A percentile compares a stretch with the other conserved stretches of the same genome.
Evolutionary conservation across 2,329 filamentous ascomycete species (phyloP).

Genomic region (Sarocladiaceae sp.): DNA sequence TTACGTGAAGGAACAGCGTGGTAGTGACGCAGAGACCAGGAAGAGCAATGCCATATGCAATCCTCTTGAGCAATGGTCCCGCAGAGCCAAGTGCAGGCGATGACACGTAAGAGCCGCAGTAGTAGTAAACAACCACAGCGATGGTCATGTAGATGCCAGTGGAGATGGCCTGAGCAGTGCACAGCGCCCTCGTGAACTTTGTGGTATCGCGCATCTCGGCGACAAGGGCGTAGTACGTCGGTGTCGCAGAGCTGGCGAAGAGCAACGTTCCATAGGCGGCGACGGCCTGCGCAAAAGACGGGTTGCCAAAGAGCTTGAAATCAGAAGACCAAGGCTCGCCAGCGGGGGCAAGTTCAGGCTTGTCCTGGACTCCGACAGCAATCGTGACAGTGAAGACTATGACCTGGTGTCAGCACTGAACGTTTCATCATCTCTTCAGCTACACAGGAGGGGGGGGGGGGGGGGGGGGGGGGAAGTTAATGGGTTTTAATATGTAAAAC

Average conservation of each 20-base stretch:
- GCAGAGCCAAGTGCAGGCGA: slow-evolving; percentile 40
- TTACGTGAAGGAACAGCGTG: slow-evolving; percentile 22
- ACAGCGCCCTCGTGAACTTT: slow-evolving; percentile 20
- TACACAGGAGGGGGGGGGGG: not conserved
- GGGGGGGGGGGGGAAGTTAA: no score
- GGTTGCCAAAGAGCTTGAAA: slow-evolving; percentile 21
- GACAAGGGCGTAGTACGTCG: slow-evolving; percentile 26
- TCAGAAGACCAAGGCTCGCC: slow-evolving; percentile 18
- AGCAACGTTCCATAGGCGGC: slow-evolving; percentile 25
- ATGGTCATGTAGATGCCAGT: slow-evolving; percentile 26
- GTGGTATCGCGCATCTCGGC: slow-evolving; percentile 27
- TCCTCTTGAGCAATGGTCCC: slow-evolving; percentile 33
- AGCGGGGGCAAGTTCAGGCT: slow-evolving; percentile 18
- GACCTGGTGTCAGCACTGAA: not conserved
- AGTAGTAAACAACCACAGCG: slow-evolving; percentile 35
- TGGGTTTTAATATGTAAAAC: not conserved
- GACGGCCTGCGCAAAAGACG: slow-evolving; percentile 23
- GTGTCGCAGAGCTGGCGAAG: slow-evolving; percentile 31
- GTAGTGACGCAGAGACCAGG: slow-evolving; percentile 21
- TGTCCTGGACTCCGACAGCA: slow-evolving; percentile 23
- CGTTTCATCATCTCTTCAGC: not conserved
- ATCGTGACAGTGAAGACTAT: slow-evolving; percentile 22
- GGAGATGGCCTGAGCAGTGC: slow-evolving; percentile 20
- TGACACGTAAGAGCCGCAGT: slow-evolving; percentile 37
- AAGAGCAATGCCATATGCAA: slow-evolving; percentile 32